Evolutionary conservation across 495 filamentous ascomycete species (phyloP).

Genomic region (Aspergillus nanangensis): DNA sequence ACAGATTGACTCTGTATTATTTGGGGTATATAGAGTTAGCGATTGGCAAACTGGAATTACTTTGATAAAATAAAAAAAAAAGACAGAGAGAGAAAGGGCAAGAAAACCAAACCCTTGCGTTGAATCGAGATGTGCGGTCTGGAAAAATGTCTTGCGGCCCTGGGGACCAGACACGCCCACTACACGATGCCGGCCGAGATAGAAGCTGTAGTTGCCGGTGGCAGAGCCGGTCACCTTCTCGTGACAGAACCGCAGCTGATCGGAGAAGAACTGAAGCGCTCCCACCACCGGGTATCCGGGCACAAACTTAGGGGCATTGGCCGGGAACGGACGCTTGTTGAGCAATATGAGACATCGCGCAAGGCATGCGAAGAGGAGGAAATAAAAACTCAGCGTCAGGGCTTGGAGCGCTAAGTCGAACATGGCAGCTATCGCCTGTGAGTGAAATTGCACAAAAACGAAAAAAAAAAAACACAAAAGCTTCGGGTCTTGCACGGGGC

Average conservation of each 20-base stretch:
- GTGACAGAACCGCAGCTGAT: neutral
- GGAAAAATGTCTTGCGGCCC: conserved; percentile 5
- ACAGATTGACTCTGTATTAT: neutral
- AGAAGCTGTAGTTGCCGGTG: conserved; percentile 1
- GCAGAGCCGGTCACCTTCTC: neutral
- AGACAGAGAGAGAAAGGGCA: neutral
- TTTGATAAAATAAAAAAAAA: too few relatives aligned
- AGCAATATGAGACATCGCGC: neutral
- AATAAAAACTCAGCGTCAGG: neutral
- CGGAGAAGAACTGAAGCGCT: neutral
- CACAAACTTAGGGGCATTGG: conserved; percentile 1
- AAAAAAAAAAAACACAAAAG: too few relatives aligned
- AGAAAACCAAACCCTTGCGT: conserved; percentile 1
- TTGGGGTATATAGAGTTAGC: neutral
- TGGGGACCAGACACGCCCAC: conserved; percentile 1
- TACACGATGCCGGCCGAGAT: neutral
- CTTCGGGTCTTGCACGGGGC: too few relatives aligned
- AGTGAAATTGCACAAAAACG: too few relatives aligned
- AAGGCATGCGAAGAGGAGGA: neutral
- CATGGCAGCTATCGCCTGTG: neutral
- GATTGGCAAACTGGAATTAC: neutral
- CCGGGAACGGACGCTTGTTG: neutral
- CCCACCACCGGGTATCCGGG: conserved; percentile 3
- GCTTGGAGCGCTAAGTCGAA: neutral
- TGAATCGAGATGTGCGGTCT: neutral